These are phyloP conservation scores for Thielaviopsis musarum DNA, from an alignment of 2,329 filamentous ascomycete genomes.

Conservation along the genomic window DNA sequence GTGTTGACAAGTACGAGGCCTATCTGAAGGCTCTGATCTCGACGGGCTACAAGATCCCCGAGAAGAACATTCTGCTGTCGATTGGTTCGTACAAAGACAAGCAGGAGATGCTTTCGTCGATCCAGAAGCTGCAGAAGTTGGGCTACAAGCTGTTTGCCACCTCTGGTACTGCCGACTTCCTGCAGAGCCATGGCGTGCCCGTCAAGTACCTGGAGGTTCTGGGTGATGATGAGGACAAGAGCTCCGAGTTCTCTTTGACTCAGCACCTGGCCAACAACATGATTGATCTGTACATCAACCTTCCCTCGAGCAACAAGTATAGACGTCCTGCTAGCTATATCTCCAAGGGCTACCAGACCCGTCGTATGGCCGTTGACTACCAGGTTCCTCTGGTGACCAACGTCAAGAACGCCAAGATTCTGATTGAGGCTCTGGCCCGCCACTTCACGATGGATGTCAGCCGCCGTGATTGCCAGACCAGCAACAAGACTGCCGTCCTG, in stretches of 20 bases:
- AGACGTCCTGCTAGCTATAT: constrained; percentile 94
- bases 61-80: constrained; percentile 86
- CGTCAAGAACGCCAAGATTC: constrained; percentile 96
- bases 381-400: constrained; percentile 96
- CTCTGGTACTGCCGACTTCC: constrained; percentile 88
- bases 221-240: constrained; percentile 63
- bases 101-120: constrained; percentile 86
- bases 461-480: constrained; percentile 81
- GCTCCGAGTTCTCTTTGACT: constrained; percentile 90
- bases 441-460: constrained; percentile 73
- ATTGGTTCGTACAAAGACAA: constrained; percentile 98
- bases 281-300: constrained; percentile 96
- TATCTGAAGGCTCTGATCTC: constrained; percentile 93
- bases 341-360: constrained; percentile 91
- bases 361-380: constrained; percentile 94
- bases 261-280: constrained; percentile 95
- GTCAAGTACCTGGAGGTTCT: constrained; percentile 91
- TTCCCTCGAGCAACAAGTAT: constrained; percentile 97
- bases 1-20: constrained; percentile 88
- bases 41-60: constrained; percentile 90
- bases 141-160: constrained; percentile 95
- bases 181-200: constrained; percentile 79
- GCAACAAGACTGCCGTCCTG: constrained; percentile 57
- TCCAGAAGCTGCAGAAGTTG: constrained; percentile 74
- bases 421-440: constrained; percentile 84